A percentile compares a stretch with the other conserved stretches of the same genome.
These are phyloP conservation scores for Dalbergia cochinchinensis DNA, from an alignment of 306 rosid genomes.

Conservation along the genomic window DNA sequence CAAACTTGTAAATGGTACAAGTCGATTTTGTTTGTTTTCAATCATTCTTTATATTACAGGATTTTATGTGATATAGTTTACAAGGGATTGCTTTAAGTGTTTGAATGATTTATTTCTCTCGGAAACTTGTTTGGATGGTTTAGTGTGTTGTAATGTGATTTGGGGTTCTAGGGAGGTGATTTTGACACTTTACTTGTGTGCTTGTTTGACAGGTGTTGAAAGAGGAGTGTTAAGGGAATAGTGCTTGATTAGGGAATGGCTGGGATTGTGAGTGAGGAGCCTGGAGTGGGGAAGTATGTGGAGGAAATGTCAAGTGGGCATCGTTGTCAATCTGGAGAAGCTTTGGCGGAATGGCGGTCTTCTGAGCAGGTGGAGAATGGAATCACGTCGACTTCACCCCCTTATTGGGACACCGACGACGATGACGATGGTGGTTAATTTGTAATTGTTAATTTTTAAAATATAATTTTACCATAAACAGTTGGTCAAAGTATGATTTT, in stretches of 20 bases:
- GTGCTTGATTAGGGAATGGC: constrained; percentile 76
- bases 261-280: constrained; percentile 77
- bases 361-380: constrained; percentile 99
- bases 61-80: constrained; percentile 10
- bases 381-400: constrained; percentile 89
- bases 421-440: constrained; percentile 85
- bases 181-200: constrained; percentile 36
- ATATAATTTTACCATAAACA: not conserved
- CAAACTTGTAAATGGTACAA: not conserved
- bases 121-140: constrained; percentile 13
- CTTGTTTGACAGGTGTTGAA: constrained; percentile 50
- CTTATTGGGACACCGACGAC: constrained; percentile 96
- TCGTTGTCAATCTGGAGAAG: constrained; percentile 88
- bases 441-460: constrained; percentile 43
- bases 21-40: not conserved
- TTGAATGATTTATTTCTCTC: constrained; percentile 19
- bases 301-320: constrained; percentile 86
- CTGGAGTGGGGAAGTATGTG: constrained; percentile 76
- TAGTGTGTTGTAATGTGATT: constrained; percentile 31
- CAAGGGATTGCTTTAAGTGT: not conserved
- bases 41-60: not conserved
- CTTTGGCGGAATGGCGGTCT: constrained; percentile 96
- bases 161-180: constrained; percentile 38
- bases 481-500: constrained; percentile 36
- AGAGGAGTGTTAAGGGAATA: constrained; percentile 57